These are phyloP conservation scores for Colletotrichum noveboracense DNA, from an alignment of 2,329 filamentous ascomycete species.

Conservation along the genomic window DNA sequence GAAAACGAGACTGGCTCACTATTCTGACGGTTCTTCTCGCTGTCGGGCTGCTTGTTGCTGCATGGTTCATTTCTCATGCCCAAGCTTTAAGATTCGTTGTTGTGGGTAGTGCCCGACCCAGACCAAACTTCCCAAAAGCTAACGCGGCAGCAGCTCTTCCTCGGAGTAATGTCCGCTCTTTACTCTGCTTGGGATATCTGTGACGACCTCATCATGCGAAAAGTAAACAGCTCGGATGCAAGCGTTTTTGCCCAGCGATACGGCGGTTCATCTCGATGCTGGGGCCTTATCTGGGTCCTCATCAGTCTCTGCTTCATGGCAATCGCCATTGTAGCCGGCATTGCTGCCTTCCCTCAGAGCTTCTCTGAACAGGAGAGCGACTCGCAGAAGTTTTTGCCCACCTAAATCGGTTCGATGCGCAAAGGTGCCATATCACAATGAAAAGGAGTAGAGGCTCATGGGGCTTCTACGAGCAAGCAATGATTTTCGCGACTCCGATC, in stretches of 20 bases:
- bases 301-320: constrained; percentile 76
- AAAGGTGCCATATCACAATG: not conserved
- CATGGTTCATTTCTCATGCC: constrained; percentile 82
- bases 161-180: constrained; percentile 81
- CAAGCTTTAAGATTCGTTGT: constrained; percentile 76
- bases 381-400: constrained; percentile 69
- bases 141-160: constrained; percentile 63
- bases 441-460: not conserved
- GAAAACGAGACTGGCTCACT: constrained; percentile 78
- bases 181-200: constrained; percentile 89
- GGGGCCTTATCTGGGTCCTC: constrained; percentile 80
- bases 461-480: not conserved
- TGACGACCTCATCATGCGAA: constrained; percentile 80
- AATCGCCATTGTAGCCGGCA: constrained; percentile 73
- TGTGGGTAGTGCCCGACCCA: constrained; percentile 39
- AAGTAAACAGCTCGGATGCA: constrained; percentile 81
- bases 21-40: constrained; percentile 73
- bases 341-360: constrained; percentile 77
- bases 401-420: constrained; percentile 28
- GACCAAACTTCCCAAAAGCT: not conserved
- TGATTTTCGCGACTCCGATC: not conserved
- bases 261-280: constrained; percentile 80
- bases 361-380: constrained; percentile 72
- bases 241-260: constrained; percentile 81
- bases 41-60: constrained; percentile 73